phyloP scores from a whole-genome alignment of 441 rosid genomes.

The Pelargonium citronellum region DNA sequence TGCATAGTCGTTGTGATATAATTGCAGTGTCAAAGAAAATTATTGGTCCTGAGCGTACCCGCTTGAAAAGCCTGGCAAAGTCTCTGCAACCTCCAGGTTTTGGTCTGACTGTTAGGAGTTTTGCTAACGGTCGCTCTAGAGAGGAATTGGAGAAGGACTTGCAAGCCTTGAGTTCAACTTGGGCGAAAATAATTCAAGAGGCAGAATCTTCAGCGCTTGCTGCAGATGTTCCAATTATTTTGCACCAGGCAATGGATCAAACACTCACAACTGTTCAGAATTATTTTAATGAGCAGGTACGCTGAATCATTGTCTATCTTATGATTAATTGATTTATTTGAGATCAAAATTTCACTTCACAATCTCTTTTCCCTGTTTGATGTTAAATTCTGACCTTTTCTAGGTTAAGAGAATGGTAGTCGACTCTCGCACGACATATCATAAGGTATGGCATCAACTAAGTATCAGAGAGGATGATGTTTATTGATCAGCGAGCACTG shows the following conservation, averaged over 20 bases:
- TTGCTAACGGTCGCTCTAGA: constrained; percentile 78
- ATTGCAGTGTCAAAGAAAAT: constrained; percentile 82
- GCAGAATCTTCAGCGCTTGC: constrained; percentile 94
- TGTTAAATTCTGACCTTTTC: constrained; percentile 16
- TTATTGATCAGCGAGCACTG: neutral
- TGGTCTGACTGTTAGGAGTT: constrained; percentile 87
- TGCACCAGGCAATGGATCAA: constrained; percentile 96
- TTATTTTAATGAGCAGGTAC: constrained; percentile 76
- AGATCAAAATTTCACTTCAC: constrained; percentile 7
- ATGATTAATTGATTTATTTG: constrained; percentile 11
- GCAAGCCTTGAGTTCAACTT: constrained; percentile 71
- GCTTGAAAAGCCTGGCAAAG: constrained; percentile 83
- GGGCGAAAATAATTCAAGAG: constrained; percentile 77
- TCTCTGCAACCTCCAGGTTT: constrained; percentile 83
- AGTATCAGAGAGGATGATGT: constrained; percentile 5
- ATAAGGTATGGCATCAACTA: constrained; percentile 43
- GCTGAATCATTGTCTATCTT: neutral
- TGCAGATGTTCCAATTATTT: constrained; percentile 60
- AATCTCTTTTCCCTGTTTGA: constrained; percentile 20
- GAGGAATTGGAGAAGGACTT: constrained; percentile 90
- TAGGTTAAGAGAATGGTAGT: constrained; percentile 87
- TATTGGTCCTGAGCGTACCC: constrained; percentile 72
- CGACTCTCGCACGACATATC: constrained; percentile 86
- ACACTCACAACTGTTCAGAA: constrained; percentile 93
- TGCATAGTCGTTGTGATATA: constrained; percentile 51